Base-by-base conservation (phyloP, 192 early-diverging fungal genomes). In the Coemansia sp. region DNA sequence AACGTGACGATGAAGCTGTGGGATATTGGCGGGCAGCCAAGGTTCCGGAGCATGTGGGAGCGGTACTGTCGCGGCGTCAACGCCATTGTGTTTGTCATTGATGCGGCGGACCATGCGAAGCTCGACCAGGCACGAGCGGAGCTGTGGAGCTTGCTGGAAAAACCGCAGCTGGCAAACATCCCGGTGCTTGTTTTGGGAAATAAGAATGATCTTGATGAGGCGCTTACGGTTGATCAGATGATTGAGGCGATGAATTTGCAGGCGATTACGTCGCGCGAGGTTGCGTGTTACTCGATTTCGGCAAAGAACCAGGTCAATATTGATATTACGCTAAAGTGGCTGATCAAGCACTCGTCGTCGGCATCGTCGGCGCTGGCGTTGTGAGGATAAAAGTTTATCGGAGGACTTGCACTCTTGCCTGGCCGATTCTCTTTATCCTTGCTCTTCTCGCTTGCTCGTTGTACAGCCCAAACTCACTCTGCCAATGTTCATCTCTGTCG, bases 21-120 rank as follows among this genome's bases (percentile, higher is more conserved):
- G 97, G 97, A 99, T 80, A 88, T 99, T 74, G 97, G 97, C 43
- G 97, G 97, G 10, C 97, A 99, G 73, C 91, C 96, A 50, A 82
- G 97, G 62, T 98, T 99, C 82, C 75, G 97, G 50, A 93, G 89
- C 76, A 99, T 98, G 96, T 99, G 97, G 89, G 88, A 90, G 64
- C 74, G 88, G 65, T 91, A 90, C 70, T 91, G 89, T 63, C 75
- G 89, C 76, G 94, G 96, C 35, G 97, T 98, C 37, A 96, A 99
- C 69, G 93, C 95, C 3, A 99, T 99, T 64, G 96, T 99, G 89
- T 98, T 98, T 87, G 96, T 99, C 11, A 84, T 99, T 50, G 97
- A 99, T 67, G 87, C 96, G 4, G 96, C 97, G 4, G 97, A 99
- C 82, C 92, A 90, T 62, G 89, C 86, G 37, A 97, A 98, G 69